Evolutionary conservation across 106 monocot genomes (phyloP).

Genomic region (Allium sativum): DNA sequence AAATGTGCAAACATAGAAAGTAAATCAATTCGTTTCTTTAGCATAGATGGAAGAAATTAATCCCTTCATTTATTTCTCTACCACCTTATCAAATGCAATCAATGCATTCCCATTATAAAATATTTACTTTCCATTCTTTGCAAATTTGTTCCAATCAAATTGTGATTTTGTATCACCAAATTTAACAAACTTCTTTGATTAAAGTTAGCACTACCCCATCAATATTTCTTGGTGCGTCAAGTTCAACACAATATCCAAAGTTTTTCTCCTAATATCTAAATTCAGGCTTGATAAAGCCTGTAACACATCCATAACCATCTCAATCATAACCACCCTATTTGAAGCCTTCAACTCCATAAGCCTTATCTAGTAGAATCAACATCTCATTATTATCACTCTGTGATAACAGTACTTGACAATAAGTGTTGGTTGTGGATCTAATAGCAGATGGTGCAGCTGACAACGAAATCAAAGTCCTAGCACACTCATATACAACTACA

Average conservation of each 20-base stretch:
- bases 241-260: constrained; percentile 67
- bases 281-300: constrained; percentile 78
- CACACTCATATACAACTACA: constrained; percentile 74
- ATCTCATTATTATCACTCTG: constrained; percentile 93
- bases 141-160: no score
- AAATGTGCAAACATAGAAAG: no score
- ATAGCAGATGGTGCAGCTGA: no score
- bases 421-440: constrained; percentile 76
- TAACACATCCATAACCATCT: constrained; percentile 76
- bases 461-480: constrained; percentile 56
- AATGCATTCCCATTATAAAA: no score
- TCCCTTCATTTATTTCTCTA: no score
- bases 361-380: constrained; percentile 70
- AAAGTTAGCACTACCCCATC: constrained; percentile 75
- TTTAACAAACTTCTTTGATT: constrained; percentile 85
- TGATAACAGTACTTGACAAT: constrained; percentile 76
- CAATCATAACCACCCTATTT: constrained; percentile 75
- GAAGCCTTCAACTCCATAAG: constrained; percentile 56
- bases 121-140: no score
- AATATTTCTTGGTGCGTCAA: constrained; percentile 65
- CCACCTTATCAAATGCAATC: no score
- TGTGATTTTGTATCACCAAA: no score
- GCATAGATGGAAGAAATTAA: no score
- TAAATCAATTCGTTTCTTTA: no score
- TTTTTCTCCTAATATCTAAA: constrained; percentile 70